Percentiles rank a stretch among this genome's conserved stretches.
phyloP scores from a whole-genome alignment of 2,329 filamentous ascomycete genomes.

The Moelleriella libera region DNA sequence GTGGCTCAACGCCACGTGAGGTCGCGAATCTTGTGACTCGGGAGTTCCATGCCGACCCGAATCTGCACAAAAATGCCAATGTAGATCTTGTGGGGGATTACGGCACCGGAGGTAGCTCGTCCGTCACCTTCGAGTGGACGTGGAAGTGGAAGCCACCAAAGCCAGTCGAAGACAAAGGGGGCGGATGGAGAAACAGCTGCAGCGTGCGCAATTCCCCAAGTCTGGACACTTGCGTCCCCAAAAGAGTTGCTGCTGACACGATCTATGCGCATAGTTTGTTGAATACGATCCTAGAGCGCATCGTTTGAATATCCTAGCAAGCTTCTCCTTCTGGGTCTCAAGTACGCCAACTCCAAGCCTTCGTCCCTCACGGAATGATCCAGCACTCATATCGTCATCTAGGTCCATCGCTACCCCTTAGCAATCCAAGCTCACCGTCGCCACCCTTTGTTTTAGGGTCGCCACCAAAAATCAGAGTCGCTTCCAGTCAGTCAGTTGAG shows the following conservation, averaged over 20 bases:
- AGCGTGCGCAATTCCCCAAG: constrained; percentile 38
- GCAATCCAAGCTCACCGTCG: constrained; percentile 51
- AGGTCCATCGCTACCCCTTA: constrained; percentile 31
- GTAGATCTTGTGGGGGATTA: constrained; percentile 92
- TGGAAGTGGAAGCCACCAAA: constrained; percentile 97
- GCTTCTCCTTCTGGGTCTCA: constrained; percentile 90
- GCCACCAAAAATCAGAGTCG: constrained; percentile 64
- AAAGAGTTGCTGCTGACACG: constrained; percentile 10
- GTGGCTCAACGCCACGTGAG: constrained; percentile 72
- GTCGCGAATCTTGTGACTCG: constrained; percentile 87
- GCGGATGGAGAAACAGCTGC: constrained; percentile 92
- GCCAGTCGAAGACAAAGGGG: constrained; percentile 62
- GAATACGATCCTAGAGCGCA: constrained; percentile 94
- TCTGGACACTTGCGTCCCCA: not conserved
- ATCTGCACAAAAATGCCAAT: constrained; percentile 92
- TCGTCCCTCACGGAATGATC: not conserved
- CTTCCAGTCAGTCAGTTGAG: constrained; percentile 77
- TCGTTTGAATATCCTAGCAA: constrained; percentile 72
- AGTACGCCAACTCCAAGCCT: constrained; percentile 33
- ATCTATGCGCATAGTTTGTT: constrained; percentile 50
- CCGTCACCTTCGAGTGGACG: constrained; percentile 82
- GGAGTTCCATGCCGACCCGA: constrained; percentile 94
- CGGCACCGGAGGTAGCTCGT: constrained; percentile 66
- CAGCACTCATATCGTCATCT: not conserved
- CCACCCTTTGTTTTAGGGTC: constrained; percentile 60